phyloP scores from a whole-genome alignment of 2,329 filamentous ascomycete genomes.

The Ascochyta lentis region DNA sequence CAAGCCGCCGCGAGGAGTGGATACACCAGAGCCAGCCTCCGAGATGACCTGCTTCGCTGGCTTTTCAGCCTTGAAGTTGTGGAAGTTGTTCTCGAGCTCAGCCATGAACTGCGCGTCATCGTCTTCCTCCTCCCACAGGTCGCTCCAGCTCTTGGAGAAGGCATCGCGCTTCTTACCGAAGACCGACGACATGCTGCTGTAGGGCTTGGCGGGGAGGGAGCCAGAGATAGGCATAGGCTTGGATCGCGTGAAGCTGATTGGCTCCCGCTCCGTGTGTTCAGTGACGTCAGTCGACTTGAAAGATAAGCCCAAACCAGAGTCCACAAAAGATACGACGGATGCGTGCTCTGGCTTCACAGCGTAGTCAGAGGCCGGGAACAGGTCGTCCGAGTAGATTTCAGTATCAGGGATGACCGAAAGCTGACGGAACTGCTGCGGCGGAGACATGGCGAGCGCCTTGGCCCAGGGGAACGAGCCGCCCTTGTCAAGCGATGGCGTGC shows the following conservation, averaged over 20 bases:
- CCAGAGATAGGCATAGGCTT: slow-evolving; percentile 80
- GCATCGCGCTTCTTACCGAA: slow-evolving; percentile 79
- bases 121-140: slow-evolving; percentile 97
- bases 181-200: slow-evolving; percentile 76
- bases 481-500: slow-evolving; percentile 80
- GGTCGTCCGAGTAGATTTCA: slow-evolving; percentile 80
- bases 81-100: slow-evolving; percentile 67
- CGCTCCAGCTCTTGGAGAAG: slow-evolving; percentile 98
- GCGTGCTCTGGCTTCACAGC: slow-evolving; percentile 77
- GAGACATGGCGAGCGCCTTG: slow-evolving; percentile 81
- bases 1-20: slow-evolving; percentile 60
- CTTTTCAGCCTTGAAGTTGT: slow-evolving; percentile 47
- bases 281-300: slow-evolving; percentile 67
- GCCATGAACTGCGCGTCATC: slow-evolving; percentile 66
- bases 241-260: slow-evolving; percentile 61
- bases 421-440: slow-evolving; percentile 75
- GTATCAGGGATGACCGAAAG: slow-evolving; percentile 84
- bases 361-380: slow-evolving; percentile 81
- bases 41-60: slow-evolving; percentile 48
- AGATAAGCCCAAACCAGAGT: slow-evolving; percentile 81
- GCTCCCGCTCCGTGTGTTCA: slow-evolving; percentile 52
- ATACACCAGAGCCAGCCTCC: slow-evolving; percentile 52
- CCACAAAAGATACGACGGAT: slow-evolving; percentile 81
- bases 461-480: slow-evolving; percentile 91
- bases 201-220: slow-evolving; percentile 71